Conservation (phyloP, 129 eudicot genomes). For the Heracleum sosnowskyi region DNA sequence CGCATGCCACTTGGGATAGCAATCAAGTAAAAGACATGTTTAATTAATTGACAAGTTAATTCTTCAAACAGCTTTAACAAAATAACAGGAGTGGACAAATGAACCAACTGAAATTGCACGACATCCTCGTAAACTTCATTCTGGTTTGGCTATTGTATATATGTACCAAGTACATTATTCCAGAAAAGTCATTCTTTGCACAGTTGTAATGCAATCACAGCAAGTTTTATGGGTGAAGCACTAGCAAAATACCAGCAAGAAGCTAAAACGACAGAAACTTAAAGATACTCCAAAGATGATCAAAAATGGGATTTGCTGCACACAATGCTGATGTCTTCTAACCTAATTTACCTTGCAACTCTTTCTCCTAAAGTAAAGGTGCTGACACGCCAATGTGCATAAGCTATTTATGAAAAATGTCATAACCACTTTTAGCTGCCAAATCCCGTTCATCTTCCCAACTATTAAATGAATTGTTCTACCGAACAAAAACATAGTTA, state of each 20-base stretch:
- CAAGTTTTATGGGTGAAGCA: not conserved
- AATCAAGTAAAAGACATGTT: too few relatives aligned
- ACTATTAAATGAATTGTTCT: slow-evolving; percentile 11
- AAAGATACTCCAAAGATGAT: slow-evolving; percentile 14
- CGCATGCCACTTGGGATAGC: too few relatives aligned
- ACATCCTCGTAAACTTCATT: not conserved
- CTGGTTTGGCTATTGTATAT: not conserved
- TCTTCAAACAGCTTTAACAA: too few relatives aligned
- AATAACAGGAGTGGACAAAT: too few relatives aligned
- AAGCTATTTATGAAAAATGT: not conserved
- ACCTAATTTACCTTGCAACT: not conserved
- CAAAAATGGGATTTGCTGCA: slow-evolving; percentile 32
- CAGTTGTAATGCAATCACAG: not conserved
- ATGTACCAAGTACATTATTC: not conserved
- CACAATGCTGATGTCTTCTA: slow-evolving; percentile 10
- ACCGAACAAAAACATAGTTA: slow-evolving; percentile 18
- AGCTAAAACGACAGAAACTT: not conserved
- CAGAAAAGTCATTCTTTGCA: not conserved
- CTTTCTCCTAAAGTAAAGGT: not conserved
- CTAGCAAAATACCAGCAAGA: slow-evolving; percentile 6
- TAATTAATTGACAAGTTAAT: too few relatives aligned
- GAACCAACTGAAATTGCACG: too few relatives aligned
- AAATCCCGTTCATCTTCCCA: slow-evolving; percentile 4
- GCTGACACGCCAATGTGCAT: not conserved
- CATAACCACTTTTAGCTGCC: not conserved